phyloP scores from a whole-genome alignment of 164 flowering plant genomes.

The Nelumbo lutea region DNA sequence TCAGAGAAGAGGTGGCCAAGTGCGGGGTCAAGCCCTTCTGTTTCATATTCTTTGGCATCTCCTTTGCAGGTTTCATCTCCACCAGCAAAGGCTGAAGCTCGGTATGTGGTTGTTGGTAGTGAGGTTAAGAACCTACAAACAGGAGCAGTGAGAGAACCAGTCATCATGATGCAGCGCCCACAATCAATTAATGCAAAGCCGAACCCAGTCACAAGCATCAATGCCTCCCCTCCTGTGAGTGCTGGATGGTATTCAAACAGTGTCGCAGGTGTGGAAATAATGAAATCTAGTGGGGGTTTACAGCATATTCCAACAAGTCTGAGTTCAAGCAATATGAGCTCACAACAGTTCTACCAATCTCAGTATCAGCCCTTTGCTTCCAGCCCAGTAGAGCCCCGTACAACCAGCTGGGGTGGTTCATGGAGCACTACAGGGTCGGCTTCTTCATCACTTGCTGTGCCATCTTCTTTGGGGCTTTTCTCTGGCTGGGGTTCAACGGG shows the following conservation, averaged over 20 bases:
- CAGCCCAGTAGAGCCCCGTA: slow-evolving; percentile 26
- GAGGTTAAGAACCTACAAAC: slow-evolving; percentile 41
- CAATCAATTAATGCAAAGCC: slow-evolving; percentile 45
- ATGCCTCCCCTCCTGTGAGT: slow-evolving; percentile 38
- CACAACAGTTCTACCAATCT: slow-evolving; percentile 39
- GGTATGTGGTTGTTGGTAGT: slow-evolving; percentile 34
- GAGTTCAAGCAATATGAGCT: slow-evolving; percentile 20
- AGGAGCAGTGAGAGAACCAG: slow-evolving; percentile 55
- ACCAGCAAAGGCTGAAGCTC: slow-evolving; percentile 36
- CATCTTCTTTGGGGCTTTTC: slow-evolving; percentile 68
- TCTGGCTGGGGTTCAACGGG: slow-evolving; percentile 47
- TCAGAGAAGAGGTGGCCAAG: slow-evolving; percentile 51
- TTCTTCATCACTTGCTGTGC: slow-evolving; percentile 33
- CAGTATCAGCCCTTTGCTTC: slow-evolving; percentile 27
- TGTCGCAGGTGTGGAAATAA: slow-evolving; percentile 25
- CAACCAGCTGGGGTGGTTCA: slow-evolving; percentile 18
- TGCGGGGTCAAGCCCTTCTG: slow-evolving; percentile 38
- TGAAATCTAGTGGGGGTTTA: slow-evolving; percentile 33
- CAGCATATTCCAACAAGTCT: slow-evolving; percentile 26
- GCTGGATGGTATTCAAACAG: slow-evolving; percentile 41
- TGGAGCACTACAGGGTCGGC: slow-evolving; percentile 30
- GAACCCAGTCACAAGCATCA: slow-evolving; percentile 18
- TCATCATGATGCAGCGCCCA: slow-evolving; percentile 74
- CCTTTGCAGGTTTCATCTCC: slow-evolving; percentile 40
- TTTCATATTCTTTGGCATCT: slow-evolving; percentile 38